Percentiles rank a stretch among this genome's conserved stretches.
phyloP scores from a whole-genome alignment of 352 stramenopile genomes.

The Globisporangium paroecandrum region DNA sequence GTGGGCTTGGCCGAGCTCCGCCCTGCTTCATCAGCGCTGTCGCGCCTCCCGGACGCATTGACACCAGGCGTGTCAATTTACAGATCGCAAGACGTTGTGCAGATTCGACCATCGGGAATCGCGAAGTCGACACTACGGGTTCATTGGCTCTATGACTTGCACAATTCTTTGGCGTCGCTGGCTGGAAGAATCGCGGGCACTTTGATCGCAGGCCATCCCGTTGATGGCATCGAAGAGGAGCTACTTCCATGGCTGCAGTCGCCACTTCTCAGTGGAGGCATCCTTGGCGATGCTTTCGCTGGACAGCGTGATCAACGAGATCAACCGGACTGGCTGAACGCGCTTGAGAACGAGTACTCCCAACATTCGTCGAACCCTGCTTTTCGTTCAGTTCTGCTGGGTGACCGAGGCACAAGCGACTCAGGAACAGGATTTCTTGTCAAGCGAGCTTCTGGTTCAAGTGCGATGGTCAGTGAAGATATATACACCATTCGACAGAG shows the following conservation, averaged over 20 bases:
- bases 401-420: not conserved
- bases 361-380: slow-evolving; percentile 13
- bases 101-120: slow-evolving; percentile 68
- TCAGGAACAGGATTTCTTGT: not conserved
- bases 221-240: slow-evolving; percentile 80
- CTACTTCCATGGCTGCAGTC: slow-evolving; percentile 82
- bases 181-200: slow-evolving; percentile 63
- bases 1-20: slow-evolving; percentile 41
- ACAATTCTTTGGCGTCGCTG: slow-evolving; percentile 71
- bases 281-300: slow-evolving; percentile 20
- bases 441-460: slow-evolving; percentile 10
- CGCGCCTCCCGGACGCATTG: slow-evolving; percentile 34
- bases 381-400: slow-evolving; percentile 8
- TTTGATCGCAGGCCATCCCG: slow-evolving; percentile 69
- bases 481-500: slow-evolving; percentile 31
- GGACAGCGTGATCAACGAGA: slow-evolving; percentile 7
- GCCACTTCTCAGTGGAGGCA: slow-evolving; percentile 69
- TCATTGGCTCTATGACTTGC: slow-evolving; percentile 82
- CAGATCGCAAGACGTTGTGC: slow-evolving; percentile 63
- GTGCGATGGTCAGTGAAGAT: slow-evolving; percentile 5
- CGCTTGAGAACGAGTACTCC: slow-evolving; percentile 15
- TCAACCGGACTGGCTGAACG: slow-evolving; percentile 12
- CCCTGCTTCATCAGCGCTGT: slow-evolving; percentile 28
- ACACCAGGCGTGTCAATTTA: slow-evolving; percentile 67
- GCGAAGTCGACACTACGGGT: slow-evolving; percentile 74